Percentiles rank a stretch among this genome's conserved stretches.
These are phyloP conservation scores for Xylariaceae sp. DNA, from an alignment of 2,329 filamentous ascomycete species.

Conservation along the genomic window DNA sequence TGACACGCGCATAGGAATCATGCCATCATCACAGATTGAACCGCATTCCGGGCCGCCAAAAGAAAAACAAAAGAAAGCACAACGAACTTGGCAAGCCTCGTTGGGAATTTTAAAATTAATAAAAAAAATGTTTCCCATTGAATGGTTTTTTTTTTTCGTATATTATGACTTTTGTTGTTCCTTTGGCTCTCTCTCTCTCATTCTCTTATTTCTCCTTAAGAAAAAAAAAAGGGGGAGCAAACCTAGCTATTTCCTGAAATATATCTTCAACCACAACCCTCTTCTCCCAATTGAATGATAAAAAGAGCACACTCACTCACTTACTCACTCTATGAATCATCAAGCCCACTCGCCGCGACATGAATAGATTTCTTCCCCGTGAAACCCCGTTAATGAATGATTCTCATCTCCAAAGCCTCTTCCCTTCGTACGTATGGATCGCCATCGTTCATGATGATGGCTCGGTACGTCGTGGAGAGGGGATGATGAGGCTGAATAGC, in stretches of 20 bases:
- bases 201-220: not conserved
- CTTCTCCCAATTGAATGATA: not conserved
- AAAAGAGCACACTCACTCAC: slow-evolving; percentile 4
- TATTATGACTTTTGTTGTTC: not conserved
- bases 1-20: no score
- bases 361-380: not conserved
- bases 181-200: not conserved
- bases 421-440: not conserved
- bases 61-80: no score
- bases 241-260: slow-evolving; percentile 6
- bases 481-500: slow-evolving; percentile 15
- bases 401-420: slow-evolving; percentile 5
- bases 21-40: no score
- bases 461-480: slow-evolving; percentile 17
- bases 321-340: slow-evolving; percentile 12
- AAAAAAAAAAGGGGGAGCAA: not conserved
- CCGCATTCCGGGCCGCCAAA: no score
- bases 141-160: no score
- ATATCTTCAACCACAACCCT: slow-evolving; percentile 6
- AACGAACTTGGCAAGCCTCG: no score
- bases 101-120: no score
- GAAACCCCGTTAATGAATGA: slow-evolving; percentile 13
- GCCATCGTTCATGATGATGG: not conserved
- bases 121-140: no score
- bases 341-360: slow-evolving; percentile 2